Conservation (phyloP, 192 early-diverging fungal genomes). For the Backusella mclennaniae region DNA sequence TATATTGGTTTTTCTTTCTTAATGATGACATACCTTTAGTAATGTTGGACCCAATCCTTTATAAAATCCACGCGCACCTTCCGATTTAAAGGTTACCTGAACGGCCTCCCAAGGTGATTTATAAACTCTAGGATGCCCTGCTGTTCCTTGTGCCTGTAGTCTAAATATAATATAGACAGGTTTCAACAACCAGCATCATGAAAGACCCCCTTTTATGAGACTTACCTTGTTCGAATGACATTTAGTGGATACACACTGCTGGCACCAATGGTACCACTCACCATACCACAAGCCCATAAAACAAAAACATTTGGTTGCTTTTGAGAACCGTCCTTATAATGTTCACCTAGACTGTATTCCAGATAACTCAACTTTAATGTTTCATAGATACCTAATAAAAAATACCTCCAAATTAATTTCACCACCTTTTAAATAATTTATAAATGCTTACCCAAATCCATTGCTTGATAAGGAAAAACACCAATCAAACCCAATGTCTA, state of each 20-base stretch:
- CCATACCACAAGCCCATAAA: conserved; percentile 58
- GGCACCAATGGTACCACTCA: conserved; percentile 63
- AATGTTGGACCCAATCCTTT: conserved; percentile 74
- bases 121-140: conserved; percentile 66
- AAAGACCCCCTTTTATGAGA: no score
- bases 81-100: conserved; percentile 52
- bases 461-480: conserved; percentile 74
- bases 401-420: neutral
- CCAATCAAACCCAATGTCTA: conserved; percentile 53
- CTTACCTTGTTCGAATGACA: conserved; percentile 66
- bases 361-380: conserved; percentile 62
- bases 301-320: conserved; percentile 44
- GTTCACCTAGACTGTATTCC: conserved; percentile 38
- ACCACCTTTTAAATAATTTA: neutral
- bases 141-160: conserved; percentile 77
- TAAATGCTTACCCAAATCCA: conserved; percentile 42
- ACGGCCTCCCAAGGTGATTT: conserved; percentile 58
- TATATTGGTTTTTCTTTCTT: neutral
- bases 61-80: conserved; percentile 70
- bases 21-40: conserved; percentile 50
- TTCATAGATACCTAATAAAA: conserved; percentile 60
- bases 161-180: conserved; percentile 34
- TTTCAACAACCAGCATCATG: neutral
- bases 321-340: conserved; percentile 28
- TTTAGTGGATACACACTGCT: conserved; percentile 67